Evolutionary conservation across 2,329 filamentous ascomycete species (phyloP), one percentile per base, ranked within the genome.

Genomic region (Aspergillus bombycis): DNA sequence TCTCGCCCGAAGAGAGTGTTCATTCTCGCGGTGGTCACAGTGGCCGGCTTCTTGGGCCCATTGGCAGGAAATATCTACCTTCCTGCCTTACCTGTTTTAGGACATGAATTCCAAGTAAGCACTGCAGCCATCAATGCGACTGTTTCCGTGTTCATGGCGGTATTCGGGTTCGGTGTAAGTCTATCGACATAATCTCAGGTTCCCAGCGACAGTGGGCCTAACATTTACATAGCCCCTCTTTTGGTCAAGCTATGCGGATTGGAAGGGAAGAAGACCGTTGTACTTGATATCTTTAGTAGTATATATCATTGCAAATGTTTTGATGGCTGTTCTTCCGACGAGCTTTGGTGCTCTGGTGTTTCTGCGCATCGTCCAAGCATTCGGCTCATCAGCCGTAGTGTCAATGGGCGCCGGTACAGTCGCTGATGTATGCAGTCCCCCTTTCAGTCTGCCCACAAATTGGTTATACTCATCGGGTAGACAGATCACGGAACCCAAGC

Each of bases 1-100:
- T 72, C 77, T 0, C 66, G 72, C 11, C 71, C 72, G 45, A 73
- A 76, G 8, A 73, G 74, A 58, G 71, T 72, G 19, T 76, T 81
- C 57, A 77, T 81, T 38, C 70, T 82, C 7, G 65, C 62, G 26
- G 68, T 81, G 28, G 77, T 81, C 54, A 81, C 79, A 2, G 67
- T 74, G 6, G 79, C 78, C 1, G 80, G 79, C 3, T 79, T 81
- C 68, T 76, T 82, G 48, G 80, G 77, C 0, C 80, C 81, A 10
- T 63, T 83, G 21, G 77, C 77, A n/a, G 80, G 79, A 34, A 77
- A 75, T n/a, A 77, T 82, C 36, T 82, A 82, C 67, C 68, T 83
- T 2, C 81, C 80, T 0, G 74, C 77, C 23, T 71, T 83, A 30
- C 76, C 74, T 2, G 65, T 76, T 21, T 70, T 82, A 19, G 74